Evolutionary conservation across 345 rosid genomes (phyloP).

Genomic region (Citrus australasica): DNA sequence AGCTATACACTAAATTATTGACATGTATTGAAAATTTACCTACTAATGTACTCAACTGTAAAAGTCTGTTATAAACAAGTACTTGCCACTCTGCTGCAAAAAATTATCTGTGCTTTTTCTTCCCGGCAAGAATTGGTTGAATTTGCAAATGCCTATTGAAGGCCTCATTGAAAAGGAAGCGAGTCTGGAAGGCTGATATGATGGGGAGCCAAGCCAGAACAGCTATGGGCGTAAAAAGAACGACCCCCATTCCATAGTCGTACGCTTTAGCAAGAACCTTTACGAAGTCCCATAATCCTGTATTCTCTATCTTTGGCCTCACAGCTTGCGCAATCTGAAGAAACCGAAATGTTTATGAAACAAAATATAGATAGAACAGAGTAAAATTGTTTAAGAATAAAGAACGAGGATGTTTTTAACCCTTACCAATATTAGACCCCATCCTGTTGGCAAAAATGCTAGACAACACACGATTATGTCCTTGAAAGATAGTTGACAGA

Average conservation of each 20-base stretch:
- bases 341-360: background rate
- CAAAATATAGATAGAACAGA: background rate
- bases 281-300: conserved; percentile 72
- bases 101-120: conserved; percentile 47
- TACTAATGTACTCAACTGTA: background rate
- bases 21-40: background rate
- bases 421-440: conserved; percentile 92
- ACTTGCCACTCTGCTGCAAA: background rate
- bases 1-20: background rate
- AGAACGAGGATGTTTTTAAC: background rate
- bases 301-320: conserved; percentile 70
- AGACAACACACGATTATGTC: conserved; percentile 79
- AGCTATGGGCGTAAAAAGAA: conserved; percentile 80
- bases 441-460: conserved; percentile 92
- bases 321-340: conserved; percentile 86
- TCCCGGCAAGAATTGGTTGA: conserved; percentile 86
- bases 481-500: conserved; percentile 67
- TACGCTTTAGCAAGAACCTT: conserved; percentile 76
- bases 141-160: conserved; percentile 82
- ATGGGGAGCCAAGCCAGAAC: conserved; percentile 89
- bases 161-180: conserved; percentile 89
- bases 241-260: conserved; percentile 92
- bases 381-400: too few species aligned
- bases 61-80: background rate
- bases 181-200: conserved; percentile 80